Evolutionary conservation across 2,329 filamentous ascomycete genomes (phyloP).

Genomic region (Botrytis fabae): DNA sequence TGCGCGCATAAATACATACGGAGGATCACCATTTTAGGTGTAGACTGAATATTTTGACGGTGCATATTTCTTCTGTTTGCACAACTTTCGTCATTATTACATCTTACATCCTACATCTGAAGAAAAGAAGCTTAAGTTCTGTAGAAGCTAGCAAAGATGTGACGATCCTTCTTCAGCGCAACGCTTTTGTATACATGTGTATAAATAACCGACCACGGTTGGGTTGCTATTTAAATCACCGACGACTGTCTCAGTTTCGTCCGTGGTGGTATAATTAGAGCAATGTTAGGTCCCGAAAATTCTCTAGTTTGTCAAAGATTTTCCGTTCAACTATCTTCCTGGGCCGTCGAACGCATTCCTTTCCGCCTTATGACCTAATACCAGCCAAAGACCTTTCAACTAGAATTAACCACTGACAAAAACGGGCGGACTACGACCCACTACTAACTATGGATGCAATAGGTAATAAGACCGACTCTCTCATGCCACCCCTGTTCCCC

Average conservation of each 20-base stretch:
- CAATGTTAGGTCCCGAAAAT: background rate
- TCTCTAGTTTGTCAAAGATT: background rate
- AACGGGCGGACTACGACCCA: constrained; percentile 15
- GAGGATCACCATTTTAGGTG: constrained; percentile 6
- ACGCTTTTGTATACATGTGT: background rate
- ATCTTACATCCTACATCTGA: background rate
- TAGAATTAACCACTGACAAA: background rate
- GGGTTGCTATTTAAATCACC: background rate
- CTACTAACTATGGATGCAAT: background rate
- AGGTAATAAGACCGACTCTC: constrained; percentile 1
- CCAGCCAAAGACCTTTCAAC: background rate
- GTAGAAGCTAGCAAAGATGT: background rate
- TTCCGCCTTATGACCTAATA: background rate
- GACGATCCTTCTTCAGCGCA: background rate
- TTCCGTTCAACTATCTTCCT: background rate
- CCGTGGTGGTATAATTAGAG: background rate
- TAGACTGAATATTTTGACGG: constrained; percentile 3
- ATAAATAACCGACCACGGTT: background rate
- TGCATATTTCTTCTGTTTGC: constrained; percentile 7
- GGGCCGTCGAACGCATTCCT: background rate
- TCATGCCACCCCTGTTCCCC: constrained; percentile 1
- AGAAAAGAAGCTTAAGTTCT: constrained; percentile 10
- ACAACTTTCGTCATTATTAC: constrained; percentile 19
- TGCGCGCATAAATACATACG: background rate
- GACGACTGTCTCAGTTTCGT: background rate